Evolutionary conservation across 768 basidiomycete species (phyloP).

Genomic region (Thelephora ganbajun): DNA sequence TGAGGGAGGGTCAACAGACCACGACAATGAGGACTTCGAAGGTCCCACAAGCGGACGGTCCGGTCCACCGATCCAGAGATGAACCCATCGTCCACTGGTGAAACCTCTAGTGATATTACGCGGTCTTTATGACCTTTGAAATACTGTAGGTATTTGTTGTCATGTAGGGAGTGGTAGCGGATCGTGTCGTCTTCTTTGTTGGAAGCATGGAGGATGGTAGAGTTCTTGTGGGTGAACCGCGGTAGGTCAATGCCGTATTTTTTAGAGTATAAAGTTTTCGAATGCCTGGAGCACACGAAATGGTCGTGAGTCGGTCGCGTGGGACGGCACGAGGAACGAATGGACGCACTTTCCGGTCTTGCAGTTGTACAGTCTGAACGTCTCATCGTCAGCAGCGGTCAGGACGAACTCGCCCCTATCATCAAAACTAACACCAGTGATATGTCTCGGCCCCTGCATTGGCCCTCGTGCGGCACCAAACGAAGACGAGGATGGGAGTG

Average conservation of each 20-base stretch:
- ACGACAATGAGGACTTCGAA: conserved; percentile 64
- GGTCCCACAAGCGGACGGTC: conserved; percentile 93
- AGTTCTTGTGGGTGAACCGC: conserved; percentile 86
- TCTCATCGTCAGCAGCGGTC: conserved; percentile 86
- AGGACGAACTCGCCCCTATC: conserved; percentile 78
- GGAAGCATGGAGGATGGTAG: conserved; percentile 76
- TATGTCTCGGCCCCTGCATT: conserved; percentile 45
- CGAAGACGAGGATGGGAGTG: conserved; percentile 10
- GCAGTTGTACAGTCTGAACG: conserved; percentile 78
- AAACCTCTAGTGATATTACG: conserved; percentile 84
- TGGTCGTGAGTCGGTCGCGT: conserved; percentile 12
- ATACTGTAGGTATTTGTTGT: conserved; percentile 93
- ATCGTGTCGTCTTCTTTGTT: conserved; percentile 94
- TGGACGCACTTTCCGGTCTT: conserved; percentile 85
- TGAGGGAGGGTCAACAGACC: conserved; percentile 68
- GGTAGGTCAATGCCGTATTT: conserved; percentile 96
- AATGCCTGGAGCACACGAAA: conserved; percentile 29
- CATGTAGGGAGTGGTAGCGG: conserved; percentile 88
- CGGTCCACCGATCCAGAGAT: conserved; percentile 91
- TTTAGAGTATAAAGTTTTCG: conserved; percentile 77
- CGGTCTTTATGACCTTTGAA: conserved; percentile 88
- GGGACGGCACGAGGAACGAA: conserved; percentile 8
- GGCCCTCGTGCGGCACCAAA: conserved; percentile 9
- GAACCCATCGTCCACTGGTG: conserved; percentile 88
- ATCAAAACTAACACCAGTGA: conserved; percentile 85